Conservation (phyloP, 2,329 filamentous ascomycete species). For the Cytospora leucostoma region DNA sequence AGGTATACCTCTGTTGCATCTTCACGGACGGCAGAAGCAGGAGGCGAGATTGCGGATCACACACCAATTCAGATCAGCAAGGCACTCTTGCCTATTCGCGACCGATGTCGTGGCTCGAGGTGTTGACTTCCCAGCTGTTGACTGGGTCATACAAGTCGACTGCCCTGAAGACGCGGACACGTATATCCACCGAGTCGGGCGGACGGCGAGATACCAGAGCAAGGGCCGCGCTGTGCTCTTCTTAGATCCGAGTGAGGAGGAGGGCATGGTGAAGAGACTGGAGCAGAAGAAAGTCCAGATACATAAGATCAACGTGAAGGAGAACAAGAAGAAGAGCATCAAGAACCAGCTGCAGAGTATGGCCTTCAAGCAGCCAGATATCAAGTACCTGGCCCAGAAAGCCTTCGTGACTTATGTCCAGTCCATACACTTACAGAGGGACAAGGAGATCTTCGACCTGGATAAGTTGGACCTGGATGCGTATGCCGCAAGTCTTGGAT, state of each 20-base stretch:
- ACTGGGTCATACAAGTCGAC: conserved; percentile 99
- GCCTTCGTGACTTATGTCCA: conserved; percentile 89
- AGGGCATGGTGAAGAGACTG: conserved; percentile 83
- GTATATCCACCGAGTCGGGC: conserved; percentile 93
- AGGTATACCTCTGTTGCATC: conserved; percentile 87
- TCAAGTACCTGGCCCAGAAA: conserved; percentile 96
- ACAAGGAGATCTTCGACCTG: conserved; percentile 89
- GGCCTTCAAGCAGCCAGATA: conserved; percentile 90
- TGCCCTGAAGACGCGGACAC: conserved; percentile 96
- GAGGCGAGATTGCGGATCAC: conserved; percentile 86
- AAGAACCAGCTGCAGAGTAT: conserved; percentile 85
- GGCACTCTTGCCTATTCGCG: conserved; percentile 86
- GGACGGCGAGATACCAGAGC: conserved; percentile 90
- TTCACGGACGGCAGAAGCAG: conserved; percentile 94
- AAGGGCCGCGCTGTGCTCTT: conserved; percentile 88
- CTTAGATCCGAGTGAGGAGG: conserved; percentile 87
- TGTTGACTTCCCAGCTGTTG: conserved; percentile 92
- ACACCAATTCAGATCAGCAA: conserved; percentile 75
- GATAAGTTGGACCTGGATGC: conserved; percentile 82
- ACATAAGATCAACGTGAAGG: conserved; percentile 79
- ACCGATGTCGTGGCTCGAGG: conserved; percentile 94
- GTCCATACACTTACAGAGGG: conserved; percentile 83
- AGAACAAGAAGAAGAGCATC: conserved; percentile 87
- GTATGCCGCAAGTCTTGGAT: conserved; percentile 80
- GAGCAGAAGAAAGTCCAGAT: conserved; percentile 90